Evolutionary conservation across 208 protist species (phyloP), one percentile per base, ranked within the genome.

Genomic region (Crithidia thermophila): DNA sequence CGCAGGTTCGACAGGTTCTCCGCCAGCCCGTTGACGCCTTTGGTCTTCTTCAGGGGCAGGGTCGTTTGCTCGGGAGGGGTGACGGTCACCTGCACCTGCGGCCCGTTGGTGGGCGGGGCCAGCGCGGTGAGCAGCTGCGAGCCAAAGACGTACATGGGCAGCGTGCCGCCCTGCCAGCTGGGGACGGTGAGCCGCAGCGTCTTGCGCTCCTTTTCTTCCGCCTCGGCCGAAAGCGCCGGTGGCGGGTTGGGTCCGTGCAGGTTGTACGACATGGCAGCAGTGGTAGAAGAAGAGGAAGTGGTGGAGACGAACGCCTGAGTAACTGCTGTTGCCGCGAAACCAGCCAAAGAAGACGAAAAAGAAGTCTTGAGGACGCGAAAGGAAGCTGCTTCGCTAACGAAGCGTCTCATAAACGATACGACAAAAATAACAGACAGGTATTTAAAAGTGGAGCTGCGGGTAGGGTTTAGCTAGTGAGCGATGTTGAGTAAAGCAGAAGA

Each of bases 141-240:
- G 39, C 75, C 75, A 25, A 80, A 71, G 39, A 46, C 25, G 49
- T 80, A 80, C 9, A 58, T 21, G 7, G 67, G 66, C 40, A 75
- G 58, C 57, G 64, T 64, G 45, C 75, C 75, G 27, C 75, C 75
- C 63, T 80, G 75, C 75, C 75, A 80, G 55, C 64, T 70, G 28
- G 75, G 75, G 10, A 67, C 50, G 40, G 68, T 61, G 5, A 80
- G 50, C 6, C 67, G 60, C 18, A 80, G 43, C 16, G 64, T 65
- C 39, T 68, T 72, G 11, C n/a, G 25, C 28, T 39, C 42, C 21
- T 52, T 59, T 21, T 20, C 43, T 10, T 28, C 46, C 11, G 43
- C 42, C 23, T 2, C 40, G 4, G 27, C 45, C 7, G 65, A 57
- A 4, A 63, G 33, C 5, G 20, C 3, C 0, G 33, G 46, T 21